Percentiles rank a stretch among this genome's conserved stretches.
phyloP scores from a whole-genome alignment of 495 filamentous ascomycete genomes.

The Amorphotheca resinae region DNA sequence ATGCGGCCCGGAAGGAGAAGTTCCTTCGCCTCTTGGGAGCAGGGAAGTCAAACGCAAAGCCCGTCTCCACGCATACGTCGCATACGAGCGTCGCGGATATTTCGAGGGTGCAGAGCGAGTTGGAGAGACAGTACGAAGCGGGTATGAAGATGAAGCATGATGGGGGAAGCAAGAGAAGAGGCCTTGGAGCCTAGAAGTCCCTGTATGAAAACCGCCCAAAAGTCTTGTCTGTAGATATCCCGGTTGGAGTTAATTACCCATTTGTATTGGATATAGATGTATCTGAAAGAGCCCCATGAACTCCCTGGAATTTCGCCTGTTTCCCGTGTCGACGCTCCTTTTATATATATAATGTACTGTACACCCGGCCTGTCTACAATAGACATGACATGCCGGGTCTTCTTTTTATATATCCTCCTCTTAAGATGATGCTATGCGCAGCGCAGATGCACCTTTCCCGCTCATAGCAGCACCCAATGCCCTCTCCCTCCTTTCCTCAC shows the following conservation, averaged over 20 bases:
- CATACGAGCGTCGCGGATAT: slow-evolving; percentile 9
- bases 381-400: no score
- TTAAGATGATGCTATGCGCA: neutral
- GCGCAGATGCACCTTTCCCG: neutral
- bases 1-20: slow-evolving; percentile 37
- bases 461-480: neutral
- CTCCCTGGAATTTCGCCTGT: slow-evolving; percentile 5
- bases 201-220: neutral
- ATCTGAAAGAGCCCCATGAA: no score
- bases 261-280: slow-evolving; percentile 1
- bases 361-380: neutral
- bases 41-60: slow-evolving; percentile 22
- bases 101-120: slow-evolving; percentile 35
- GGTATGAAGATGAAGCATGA: slow-evolving; percentile 49
- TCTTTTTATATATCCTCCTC: no score
- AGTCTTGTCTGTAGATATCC: neutral
- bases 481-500: no score
- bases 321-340: no score
- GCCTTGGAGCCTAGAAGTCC: slow-evolving; percentile 36
- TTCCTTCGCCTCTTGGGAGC: slow-evolving; percentile 45
- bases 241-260: slow-evolving; percentile 2
- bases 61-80: slow-evolving; percentile 1
- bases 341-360: no score
- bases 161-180: slow-evolving; percentile 34
- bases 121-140: slow-evolving; percentile 45